These are phyloP conservation scores for Candida tropicalis DNA, from an alignment of 1,139 yeast species.

Conservation along the genomic window DNA sequence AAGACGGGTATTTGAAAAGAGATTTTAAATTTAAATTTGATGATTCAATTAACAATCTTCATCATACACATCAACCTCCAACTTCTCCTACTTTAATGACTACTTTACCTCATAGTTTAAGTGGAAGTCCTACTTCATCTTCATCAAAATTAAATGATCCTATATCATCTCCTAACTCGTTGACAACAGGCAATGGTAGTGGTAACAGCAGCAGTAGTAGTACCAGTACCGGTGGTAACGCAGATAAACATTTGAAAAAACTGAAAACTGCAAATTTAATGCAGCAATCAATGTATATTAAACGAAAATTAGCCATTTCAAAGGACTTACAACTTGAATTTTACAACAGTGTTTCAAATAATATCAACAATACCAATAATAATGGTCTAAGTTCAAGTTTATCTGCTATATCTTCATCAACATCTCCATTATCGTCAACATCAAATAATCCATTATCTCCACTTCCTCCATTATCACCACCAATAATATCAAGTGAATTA, in stretches of 20 bases:
- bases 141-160: slow-evolving; percentile 9
- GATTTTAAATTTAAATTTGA: slow-evolving; percentile 38
- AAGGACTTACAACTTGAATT: slow-evolving; percentile 45
- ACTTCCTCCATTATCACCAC: slow-evolving; percentile 7
- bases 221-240: too few relatives aligned
- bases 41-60: slow-evolving; percentile 16
- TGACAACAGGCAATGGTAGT: too few relatives aligned
- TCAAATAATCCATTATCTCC: too few relatives aligned
- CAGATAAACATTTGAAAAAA: slow-evolving; percentile 14
- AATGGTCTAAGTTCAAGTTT: background rate
- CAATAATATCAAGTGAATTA: slow-evolving; percentile 7
- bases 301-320: slow-evolving; percentile 35
- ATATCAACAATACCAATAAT: background rate
- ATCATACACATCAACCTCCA: slow-evolving; percentile 13
- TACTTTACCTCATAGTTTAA: slow-evolving; percentile 23
- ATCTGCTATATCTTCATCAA: background rate
- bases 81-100: slow-evolving; percentile 19
- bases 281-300: slow-evolving; percentile 29
- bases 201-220: too few relatives aligned
- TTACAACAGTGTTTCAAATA: slow-evolving; percentile 12
- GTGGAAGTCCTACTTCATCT: slow-evolving; percentile 13
- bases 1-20: slow-evolving; percentile 21
- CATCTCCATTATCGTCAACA: too few relatives aligned
- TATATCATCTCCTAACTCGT: slow-evolving; percentile 3
- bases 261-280: slow-evolving; percentile 17